phyloP scores from a whole-genome alignment of 306 rosid species.

The Alnus glutinosa region DNA sequence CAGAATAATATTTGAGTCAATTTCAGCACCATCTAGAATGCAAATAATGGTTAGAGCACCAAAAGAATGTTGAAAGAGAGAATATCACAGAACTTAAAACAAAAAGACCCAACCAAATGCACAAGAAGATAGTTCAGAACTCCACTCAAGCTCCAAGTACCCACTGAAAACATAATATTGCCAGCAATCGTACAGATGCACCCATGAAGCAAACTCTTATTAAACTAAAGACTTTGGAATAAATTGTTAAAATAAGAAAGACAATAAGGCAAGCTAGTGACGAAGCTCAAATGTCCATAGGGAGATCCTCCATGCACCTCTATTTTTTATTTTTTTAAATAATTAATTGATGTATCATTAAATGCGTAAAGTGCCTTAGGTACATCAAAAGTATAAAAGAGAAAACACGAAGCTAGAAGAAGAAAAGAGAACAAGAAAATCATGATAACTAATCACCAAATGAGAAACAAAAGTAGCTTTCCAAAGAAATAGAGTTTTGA shows the following conservation, averaged over 20 bases:
- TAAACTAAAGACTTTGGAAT: neutral
- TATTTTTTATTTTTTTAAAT: no score
- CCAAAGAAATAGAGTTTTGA: no score
- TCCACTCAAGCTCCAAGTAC: neutral
- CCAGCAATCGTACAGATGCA: neutral
- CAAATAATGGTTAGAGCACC: neutral
- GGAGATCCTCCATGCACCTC: neutral
- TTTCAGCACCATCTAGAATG: neutral
- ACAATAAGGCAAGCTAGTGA: neutral
- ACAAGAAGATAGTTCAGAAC: neutral
- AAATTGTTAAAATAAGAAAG: neutral
- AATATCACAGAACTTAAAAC: neutral
- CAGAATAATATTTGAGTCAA: constrained; percentile 2
- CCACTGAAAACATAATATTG: neutral
- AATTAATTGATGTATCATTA: no score
- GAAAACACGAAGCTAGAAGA: no score
- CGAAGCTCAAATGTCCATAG: neutral
- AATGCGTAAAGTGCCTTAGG: no score
- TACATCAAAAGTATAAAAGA: no score
- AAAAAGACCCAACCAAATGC: neutral
- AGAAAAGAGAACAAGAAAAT: no score
- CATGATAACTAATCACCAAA: no score
- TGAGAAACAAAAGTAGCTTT: no score
- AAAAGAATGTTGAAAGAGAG: neutral
- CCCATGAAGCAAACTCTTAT: neutral